phyloP scores from a whole-genome alignment of 768 basidiomycete genomes.

The Lenzites betulinus region DNA sequence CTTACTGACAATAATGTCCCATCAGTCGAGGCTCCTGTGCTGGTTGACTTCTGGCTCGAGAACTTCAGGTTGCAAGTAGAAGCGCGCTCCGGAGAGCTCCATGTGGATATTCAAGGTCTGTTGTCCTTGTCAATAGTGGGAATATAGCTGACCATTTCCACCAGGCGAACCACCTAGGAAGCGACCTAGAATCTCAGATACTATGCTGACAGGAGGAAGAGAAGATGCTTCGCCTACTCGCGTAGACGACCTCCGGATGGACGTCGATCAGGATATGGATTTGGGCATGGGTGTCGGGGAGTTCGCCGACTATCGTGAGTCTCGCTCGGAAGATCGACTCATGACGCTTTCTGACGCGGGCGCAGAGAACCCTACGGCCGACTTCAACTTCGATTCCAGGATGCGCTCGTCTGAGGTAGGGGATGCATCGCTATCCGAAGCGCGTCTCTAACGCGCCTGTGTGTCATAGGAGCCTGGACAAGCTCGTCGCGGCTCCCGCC shows the following conservation, averaged over 20 bases:
- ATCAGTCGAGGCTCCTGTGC: slow-evolving; percentile 64
- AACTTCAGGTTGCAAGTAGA: slow-evolving; percentile 73
- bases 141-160: background rate
- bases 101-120: slow-evolving; percentile 42
- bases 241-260: slow-evolving; percentile 6
- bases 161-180: slow-evolving; percentile 50
- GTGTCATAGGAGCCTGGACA: slow-evolving; percentile 75
- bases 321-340: background rate
- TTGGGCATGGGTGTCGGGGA: slow-evolving; percentile 20
- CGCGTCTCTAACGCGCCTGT: background rate
- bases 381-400: slow-evolving; percentile 28
- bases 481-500: slow-evolving; percentile 71
- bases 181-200: slow-evolving; percentile 43
- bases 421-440: background rate
- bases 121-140: background rate
- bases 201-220: background rate
- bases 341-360: background rate
- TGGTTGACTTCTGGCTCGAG: slow-evolving; percentile 74
- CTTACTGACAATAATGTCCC: background rate
- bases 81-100: slow-evolving; percentile 50
- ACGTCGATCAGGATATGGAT: slow-evolving; percentile 30
- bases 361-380: slow-evolving; percentile 1
- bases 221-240: background rate
- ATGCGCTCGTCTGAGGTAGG: slow-evolving; percentile 63
- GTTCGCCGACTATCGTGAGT: slow-evolving; percentile 20